A percentile compares a stretch with the other conserved stretches of the same genome.
These are phyloP conservation scores for Jackrogersella minutella DNA, from an alignment of 495 filamentous ascomycete species.

Conservation along the genomic window DNA sequence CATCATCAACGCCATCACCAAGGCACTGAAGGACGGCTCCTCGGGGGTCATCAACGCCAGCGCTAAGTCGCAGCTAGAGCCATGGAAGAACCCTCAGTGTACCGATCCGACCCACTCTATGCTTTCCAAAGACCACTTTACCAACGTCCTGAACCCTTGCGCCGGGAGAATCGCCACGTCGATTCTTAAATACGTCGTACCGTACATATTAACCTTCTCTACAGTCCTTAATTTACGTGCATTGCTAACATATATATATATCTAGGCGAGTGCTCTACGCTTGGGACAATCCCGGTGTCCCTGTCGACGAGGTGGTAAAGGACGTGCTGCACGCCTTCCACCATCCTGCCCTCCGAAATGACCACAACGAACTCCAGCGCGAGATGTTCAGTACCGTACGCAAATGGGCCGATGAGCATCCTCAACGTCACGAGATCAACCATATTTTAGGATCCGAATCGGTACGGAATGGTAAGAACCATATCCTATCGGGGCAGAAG, in stretches of 20 bases:
- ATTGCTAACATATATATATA: background rate
- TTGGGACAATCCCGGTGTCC: conserved; percentile 84
- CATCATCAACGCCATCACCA: conserved; percentile 85
- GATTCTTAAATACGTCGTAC: conserved; percentile 83
- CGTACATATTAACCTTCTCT: conserved; percentile 51
- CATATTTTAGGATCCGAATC: conserved; percentile 76
- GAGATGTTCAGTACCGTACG: conserved; percentile 87
- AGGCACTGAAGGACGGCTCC: conserved; percentile 83
- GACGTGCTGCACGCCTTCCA: conserved; percentile 86
- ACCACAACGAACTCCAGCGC: conserved; percentile 75
- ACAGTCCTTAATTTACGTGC: background rate
- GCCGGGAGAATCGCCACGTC: conserved; percentile 82
- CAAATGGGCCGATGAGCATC: conserved; percentile 73
- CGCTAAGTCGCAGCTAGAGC: conserved; percentile 85
- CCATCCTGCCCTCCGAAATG: conserved; percentile 81
- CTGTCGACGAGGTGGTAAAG: conserved; percentile 77
- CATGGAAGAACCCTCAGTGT: conserved; percentile 86
- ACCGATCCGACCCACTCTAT: conserved; percentile 94
- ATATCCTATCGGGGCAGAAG: conserved; percentile 51
- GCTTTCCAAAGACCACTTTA: conserved; percentile 96
- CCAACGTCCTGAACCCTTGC: conserved; percentile 87
- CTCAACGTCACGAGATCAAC: conserved; percentile 72
- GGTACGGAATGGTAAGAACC: conserved; percentile 83
- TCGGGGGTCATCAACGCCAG: conserved; percentile 79
- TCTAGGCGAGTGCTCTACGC: conserved; percentile 79